Base-by-base conservation (phyloP, 2,329 filamentous ascomycete genomes). In the Neofusicoccum kwambonambiense region DNA sequence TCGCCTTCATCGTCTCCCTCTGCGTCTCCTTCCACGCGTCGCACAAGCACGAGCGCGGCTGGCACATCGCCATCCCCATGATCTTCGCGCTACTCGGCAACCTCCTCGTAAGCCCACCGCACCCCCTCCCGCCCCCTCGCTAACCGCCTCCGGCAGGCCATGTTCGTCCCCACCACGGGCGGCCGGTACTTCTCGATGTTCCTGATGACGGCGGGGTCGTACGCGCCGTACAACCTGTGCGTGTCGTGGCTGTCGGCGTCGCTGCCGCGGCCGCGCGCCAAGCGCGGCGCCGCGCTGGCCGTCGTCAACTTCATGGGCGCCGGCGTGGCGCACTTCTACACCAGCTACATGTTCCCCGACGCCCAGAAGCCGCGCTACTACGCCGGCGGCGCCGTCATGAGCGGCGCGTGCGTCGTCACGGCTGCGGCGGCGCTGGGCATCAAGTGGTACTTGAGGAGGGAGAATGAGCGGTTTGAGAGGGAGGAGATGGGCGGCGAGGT, bases 131-230 rank as follows among this genome's bases (percentile, higher is more conserved):
- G 22, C 22, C 22, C 22, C 22, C 22, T 22, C 1, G 3, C 22
- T 22, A 22, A 22, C 22, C 22, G 0, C 22, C 22, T 22, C 22
- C 22, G 22, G 22, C 22, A 22, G 27, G 27, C 39, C 50, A 65
- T 44, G 39, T 39, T 50, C 22, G 45, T n/a, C 12, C 42, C 41
- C 9, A 22, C 17, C 2, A 39, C 17, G 3, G 71, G 67, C 13
- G 72, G 70, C 8, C 70, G 75, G 15, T 75, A 75, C 63, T 67
- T 74, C 51, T 68, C 72, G 52, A 70, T 74, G 62, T 70, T 75
- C 41, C 68, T 77, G 6, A 74, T 76, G 61, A 56, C 57, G 42
- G 15, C 27, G 44, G 42, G 61, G 47, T 44, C 19, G 41, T 66
- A 45, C 45, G 60, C 17, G 47, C 58, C 49, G 54, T 65, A 51